Evolutionary conservation across 305 asterid genomes (phyloP).

Genomic region (Fraxinus sp.): DNA sequence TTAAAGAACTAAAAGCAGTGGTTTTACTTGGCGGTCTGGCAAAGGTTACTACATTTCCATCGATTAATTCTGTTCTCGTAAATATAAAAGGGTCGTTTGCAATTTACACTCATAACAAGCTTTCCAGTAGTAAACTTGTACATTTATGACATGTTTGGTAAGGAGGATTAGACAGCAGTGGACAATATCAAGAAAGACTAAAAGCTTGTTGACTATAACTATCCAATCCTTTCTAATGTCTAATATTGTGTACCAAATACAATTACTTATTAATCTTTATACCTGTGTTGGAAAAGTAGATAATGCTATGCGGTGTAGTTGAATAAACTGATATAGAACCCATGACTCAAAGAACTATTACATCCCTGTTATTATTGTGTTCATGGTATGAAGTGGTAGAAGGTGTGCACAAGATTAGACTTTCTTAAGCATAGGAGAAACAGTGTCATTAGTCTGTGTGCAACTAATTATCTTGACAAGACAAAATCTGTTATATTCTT

Average conservation of each 20-base stretch:
- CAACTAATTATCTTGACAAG: neutral
- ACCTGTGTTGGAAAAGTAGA: neutral
- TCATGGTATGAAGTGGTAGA: neutral
- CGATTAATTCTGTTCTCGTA: neutral
- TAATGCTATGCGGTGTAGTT: neutral
- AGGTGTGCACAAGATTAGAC: neutral
- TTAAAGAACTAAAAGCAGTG: constrained; percentile 28
- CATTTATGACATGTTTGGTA: neutral
- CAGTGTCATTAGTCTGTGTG: neutral
- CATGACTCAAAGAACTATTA: neutral
- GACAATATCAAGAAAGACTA: neutral
- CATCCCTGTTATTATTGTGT: neutral
- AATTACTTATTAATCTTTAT: neutral
- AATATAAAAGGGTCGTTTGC: neutral
- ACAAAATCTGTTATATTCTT: neutral
- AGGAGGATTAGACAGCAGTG: neutral
- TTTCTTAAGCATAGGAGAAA: neutral
- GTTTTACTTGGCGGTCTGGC: constrained; percentile 42
- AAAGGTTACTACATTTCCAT: constrained; percentile 22
- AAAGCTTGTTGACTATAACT: neutral
- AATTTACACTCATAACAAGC: neutral
- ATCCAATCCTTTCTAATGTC: neutral
- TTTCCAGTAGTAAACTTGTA: neutral
- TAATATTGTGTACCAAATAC: neutral
- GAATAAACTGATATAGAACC: neutral